Percentiles rank a stretch among this genome's conserved stretches.
Evolutionary conservation across 176 grass and related monocot species (phyloP).

Genomic region (Eremochloa ophiuroides): DNA sequence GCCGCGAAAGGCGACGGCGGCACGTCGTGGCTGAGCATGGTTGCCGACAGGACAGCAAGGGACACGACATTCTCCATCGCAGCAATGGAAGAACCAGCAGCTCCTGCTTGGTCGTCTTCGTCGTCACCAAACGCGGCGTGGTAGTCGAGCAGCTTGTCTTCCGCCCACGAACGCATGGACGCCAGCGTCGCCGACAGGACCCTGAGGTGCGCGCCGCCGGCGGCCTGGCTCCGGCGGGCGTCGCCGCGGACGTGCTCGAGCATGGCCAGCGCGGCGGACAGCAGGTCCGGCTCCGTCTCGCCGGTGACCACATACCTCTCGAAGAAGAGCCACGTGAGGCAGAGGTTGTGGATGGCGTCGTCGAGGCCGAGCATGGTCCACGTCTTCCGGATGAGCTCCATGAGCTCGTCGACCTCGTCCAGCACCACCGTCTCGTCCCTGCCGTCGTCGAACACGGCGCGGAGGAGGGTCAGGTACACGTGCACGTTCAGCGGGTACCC

Average conservation of each 20-base stretch:
- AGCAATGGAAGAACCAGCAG: not conserved
- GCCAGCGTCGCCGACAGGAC: slow-evolving; percentile 42
- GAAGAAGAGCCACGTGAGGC: slow-evolving; percentile 68
- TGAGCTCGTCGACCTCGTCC: slow-evolving; percentile 71
- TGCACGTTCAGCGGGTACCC: slow-evolving; percentile 75
- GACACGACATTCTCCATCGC: slow-evolving; percentile 56
- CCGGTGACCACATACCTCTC: slow-evolving; percentile 57
- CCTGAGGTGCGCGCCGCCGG: slow-evolving; percentile 33
- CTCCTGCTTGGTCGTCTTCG: no score
- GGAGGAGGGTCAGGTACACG: slow-evolving; percentile 59
- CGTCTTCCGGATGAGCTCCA: slow-evolving; percentile 61
- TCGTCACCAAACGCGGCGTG: slow-evolving; percentile 43
- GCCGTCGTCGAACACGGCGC: slow-evolving; percentile 46
- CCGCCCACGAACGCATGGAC: slow-evolving; percentile 50
- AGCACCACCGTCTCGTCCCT: slow-evolving; percentile 57
- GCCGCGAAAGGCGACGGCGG: not conserved
- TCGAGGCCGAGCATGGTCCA: slow-evolving; percentile 58
- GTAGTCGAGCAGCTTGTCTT: slow-evolving; percentile 62
- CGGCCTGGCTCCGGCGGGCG: not conserved
- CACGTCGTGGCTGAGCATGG: slow-evolving; percentile 44
- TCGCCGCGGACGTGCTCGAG: slow-evolving; percentile 43
- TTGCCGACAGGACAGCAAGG: slow-evolving; percentile 30
- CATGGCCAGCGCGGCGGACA: slow-evolving; percentile 53
- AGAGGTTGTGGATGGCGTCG: slow-evolving; percentile 52
- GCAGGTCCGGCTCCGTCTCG: slow-evolving; percentile 42